Base-by-base conservation (phyloP, 176 grass and related monocot species). In the Musa itinerans region DNA sequence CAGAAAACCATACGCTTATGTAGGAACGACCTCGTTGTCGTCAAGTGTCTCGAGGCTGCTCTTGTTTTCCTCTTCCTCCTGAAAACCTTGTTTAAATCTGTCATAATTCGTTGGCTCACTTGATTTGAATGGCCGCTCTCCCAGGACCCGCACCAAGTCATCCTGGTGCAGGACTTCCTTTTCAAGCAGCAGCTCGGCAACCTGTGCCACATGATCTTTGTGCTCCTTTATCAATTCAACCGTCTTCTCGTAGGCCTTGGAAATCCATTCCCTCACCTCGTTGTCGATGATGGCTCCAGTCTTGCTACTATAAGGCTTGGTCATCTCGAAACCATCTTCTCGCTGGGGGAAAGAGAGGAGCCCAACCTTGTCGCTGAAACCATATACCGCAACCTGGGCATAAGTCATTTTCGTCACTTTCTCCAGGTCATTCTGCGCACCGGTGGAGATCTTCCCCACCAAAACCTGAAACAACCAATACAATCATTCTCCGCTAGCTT, bases 381-480 rank as follows among this genome's bases (percentile, higher is more conserved):
- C 89, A 10, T 96, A 96, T 24, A 92, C 83, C 57, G 93, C 93
- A 79, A 93, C 94, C 77, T 98, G 94, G 4, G 82, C 82, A 59
- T 98, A 98, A 2, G 94, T 93, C 88, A 93, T 91, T 77, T 87
- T 91, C 13, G 90, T 91, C 65, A 98, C 90, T 74, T 93, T 98
- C 86, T 98, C 94, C 72, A 98, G 76, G 73, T 93, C 90, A 27
- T 98, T 93, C 67, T 98, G 94, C 64, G 94, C 90, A 65, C 90
- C 90, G 22, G 82, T 98, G 15, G 88, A 98, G 67, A 98, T 93
- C 72, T 83, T 98, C n/a, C 86, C 89, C 51, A 92, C 65, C 76
- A 96, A 81, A 82, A 98, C 80, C 90, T 93, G 79, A 85, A 68
- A 86, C 43, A 68, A 69, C 13, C 66, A 84, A 13, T 15, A 50